Percentiles rank a stretch among this genome's conserved stretches.
Evolutionary conservation across 2,329 filamentous ascomycete species (phyloP).

Genomic region (Cordyceps javanica): DNA sequence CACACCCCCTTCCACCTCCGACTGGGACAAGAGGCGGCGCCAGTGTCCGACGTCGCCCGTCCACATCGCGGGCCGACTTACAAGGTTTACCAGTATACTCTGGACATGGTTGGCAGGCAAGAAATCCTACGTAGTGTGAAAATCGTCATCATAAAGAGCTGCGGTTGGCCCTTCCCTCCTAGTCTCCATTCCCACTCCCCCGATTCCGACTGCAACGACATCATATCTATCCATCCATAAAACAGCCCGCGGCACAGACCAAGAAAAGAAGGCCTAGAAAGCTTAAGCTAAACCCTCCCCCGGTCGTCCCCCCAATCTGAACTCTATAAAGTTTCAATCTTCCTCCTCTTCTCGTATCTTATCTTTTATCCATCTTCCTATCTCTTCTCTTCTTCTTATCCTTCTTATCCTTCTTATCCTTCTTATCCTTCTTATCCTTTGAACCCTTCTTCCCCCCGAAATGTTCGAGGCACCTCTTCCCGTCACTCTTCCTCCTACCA

Average conservation of each 20-base stretch:
- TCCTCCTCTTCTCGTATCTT: background rate
- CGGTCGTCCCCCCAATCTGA: background rate
- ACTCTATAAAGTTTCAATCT: conserved; percentile 2
- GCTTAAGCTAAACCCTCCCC: background rate
- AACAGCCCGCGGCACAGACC: background rate
- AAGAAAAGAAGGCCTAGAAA: background rate
- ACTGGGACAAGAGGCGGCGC: background rate
- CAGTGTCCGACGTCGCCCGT: conserved; percentile 8
- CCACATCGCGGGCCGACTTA: conserved; percentile 9
- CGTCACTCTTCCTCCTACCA: conserved; percentile 8
- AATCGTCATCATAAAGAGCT: conserved; percentile 10
- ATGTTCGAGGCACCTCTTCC: conserved; percentile 10
- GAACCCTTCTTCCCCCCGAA: background rate
- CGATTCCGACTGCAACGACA: background rate
- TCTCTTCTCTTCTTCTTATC: background rate
- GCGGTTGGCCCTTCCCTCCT: background rate
- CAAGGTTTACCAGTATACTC: background rate
- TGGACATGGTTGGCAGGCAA: no score
- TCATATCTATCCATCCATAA: no score
- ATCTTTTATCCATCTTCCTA: background rate
- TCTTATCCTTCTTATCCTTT: background rate
- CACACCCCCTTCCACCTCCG: background rate
- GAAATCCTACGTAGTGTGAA: background rate
- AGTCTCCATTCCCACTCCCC: background rate
- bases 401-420: background rate